Percentiles rank a stretch among this genome's conserved stretches.
Evolutionary conservation across 371 early-diverging fungal species (phyloP).

Genomic region (Mortierella polycephala): DNA sequence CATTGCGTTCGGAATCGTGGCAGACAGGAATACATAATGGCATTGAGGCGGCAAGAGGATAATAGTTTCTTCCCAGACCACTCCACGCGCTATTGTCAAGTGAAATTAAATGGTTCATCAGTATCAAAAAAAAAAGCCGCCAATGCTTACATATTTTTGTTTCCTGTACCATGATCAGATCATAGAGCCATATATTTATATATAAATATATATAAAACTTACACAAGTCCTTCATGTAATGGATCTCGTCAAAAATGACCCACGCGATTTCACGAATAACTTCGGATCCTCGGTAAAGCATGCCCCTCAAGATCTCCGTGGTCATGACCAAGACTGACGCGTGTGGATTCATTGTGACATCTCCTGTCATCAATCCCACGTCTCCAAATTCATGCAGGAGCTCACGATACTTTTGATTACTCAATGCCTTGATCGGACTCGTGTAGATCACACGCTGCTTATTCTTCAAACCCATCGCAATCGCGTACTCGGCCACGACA

Average conservation of each 20-base stretch:
- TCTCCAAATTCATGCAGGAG: constrained; percentile 97
- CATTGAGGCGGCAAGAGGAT: constrained; percentile 95
- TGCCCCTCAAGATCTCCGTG: constrained; percentile 97
- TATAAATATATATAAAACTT: constrained; percentile 5
- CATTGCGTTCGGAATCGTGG: constrained; percentile 99
- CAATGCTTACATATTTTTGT: not conserved
- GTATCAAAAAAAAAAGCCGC: not conserved
- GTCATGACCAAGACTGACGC: constrained; percentile 99
- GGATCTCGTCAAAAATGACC: constrained; percentile 99
- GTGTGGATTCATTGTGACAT: constrained; percentile 97
- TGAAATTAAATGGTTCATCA: not conserved
- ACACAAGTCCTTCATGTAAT: constrained; percentile 96
- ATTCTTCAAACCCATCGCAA: constrained; percentile 90
- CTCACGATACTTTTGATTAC: constrained; percentile 99
- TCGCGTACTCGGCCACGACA: constrained; percentile 99
- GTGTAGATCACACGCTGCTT: constrained; percentile 99
- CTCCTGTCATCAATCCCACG: constrained; percentile 99
- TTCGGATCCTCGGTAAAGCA: constrained; percentile 99
- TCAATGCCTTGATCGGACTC: constrained; percentile 99
- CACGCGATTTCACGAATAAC: constrained; percentile 98
- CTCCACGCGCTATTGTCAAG: constrained; percentile 84
- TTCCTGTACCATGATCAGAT: no score
- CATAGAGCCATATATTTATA: not conserved
- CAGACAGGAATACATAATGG: constrained; percentile 97
- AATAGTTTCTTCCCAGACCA: constrained; percentile 99